Conservation (phyloP, 169 alveolate genomes). For the Cryptosporidium felis region DNA sequence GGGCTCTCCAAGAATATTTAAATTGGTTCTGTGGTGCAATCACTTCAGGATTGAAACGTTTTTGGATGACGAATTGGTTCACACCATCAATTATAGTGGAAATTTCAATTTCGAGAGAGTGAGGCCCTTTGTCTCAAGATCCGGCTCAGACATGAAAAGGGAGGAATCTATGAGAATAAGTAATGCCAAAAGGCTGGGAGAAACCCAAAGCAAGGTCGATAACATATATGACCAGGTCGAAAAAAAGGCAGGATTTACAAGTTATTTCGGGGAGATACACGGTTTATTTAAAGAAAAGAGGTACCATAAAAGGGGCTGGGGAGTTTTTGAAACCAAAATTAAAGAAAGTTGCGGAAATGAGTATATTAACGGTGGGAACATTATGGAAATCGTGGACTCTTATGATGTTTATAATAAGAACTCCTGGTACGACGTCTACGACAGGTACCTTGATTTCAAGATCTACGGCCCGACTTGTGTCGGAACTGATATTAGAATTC, state of each 20-base stretch:
- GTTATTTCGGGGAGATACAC: conserved; percentile 9
- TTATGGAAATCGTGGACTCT: conserved; percentile 15
- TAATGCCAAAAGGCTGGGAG: background rate
- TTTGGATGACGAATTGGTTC: background rate
- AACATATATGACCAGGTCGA: conserved; percentile 1
- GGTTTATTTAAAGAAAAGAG: conserved; percentile 11
- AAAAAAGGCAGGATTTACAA: background rate
- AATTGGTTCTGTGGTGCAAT: background rate
- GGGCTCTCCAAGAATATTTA: background rate
- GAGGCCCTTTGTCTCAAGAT: conserved; percentile 42
- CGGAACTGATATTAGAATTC: conserved; percentile 72
- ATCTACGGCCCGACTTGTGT: conserved; percentile 74
- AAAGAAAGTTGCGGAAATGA: conserved; percentile 5
- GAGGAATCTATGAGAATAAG: conserved; percentile 25
- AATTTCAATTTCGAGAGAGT: conserved; percentile 58
- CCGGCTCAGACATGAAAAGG: background rate
- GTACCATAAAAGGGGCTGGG: conserved; percentile 52
- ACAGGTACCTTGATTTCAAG: conserved; percentile 55
- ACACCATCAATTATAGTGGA: conserved; percentile 31
- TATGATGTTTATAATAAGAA: conserved; percentile 31
- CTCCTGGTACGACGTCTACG: conserved; percentile 73
- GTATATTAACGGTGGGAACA: background rate
- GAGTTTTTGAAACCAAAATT: background rate
- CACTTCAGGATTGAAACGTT: conserved; percentile 48
- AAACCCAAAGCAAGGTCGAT: background rate